Evolutionary conservation across 306 rosid genomes (phyloP), one percentile per base, ranked within the genome.

Genomic region (Fagus crenata): DNA sequence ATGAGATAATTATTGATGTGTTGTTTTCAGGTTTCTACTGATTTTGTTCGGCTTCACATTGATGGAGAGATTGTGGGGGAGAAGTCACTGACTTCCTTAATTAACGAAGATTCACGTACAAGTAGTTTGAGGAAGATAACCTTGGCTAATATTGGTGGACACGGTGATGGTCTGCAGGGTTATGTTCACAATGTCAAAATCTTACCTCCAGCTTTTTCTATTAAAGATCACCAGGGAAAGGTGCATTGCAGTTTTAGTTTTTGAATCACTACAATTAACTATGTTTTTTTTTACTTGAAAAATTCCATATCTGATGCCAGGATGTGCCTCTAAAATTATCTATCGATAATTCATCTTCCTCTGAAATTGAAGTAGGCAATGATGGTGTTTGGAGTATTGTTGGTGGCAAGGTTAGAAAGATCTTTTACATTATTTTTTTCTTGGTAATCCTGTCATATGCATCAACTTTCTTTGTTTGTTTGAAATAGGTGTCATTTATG

Each of bases 381-480:
- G 96, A 87, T 73, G 98, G 96, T 59, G 67, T 89, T 83, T 95
- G 98, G 97, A 85, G 91, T 82, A 88, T 95, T 77, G 92, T 95
- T 80, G 98, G 97, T 74, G 97, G 98, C 80, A 92, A 94, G 97
- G 98, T 94, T 68, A 75, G 92, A 69, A 71, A 83, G 53, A 77
- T 67, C 11, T 76, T 87, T 76, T 53, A 31, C 32, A 31, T 35
- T 22, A 11, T 60, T 2, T 71, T 64, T 75, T 70, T 72, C 80
- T 17, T 81, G 65, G 65, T 78, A 63, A 41, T 39, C 77, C 61
- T 49, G 70, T 53, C 59, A 35, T 69, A 42, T 56, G 41, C 9
- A 28, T 49, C 70, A 43, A 56, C 46, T 74, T 72, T 76, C 51
- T 69, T 17, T 51, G 67, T 70, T 59, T 54, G 71, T 70, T 59